phyloP scores from a whole-genome alignment of 352 stramenopile genomes.

The Aphanomyces astaci region DNA sequence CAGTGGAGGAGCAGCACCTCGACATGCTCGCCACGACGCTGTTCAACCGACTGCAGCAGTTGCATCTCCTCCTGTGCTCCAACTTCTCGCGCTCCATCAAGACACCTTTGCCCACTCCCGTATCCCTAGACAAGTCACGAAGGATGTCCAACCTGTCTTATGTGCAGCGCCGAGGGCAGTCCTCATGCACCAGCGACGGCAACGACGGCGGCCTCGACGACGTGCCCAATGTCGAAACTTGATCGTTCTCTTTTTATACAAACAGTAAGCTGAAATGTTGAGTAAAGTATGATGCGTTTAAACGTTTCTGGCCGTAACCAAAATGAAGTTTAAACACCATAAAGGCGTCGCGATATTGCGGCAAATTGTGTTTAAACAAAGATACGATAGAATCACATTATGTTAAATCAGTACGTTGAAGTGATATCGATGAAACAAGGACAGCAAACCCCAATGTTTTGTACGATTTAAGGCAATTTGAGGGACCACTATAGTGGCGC shows the following conservation, averaged over 20 bases:
- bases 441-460: too few relatives aligned
- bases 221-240: neutral
- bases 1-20: neutral
- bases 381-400: too few relatives aligned
- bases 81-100: slow-evolving; percentile 7
- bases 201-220: neutral
- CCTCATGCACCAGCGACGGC: neutral
- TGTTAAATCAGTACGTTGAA: too few relatives aligned
- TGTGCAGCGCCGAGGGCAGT: neutral
- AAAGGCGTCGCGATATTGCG: too few relatives aligned
- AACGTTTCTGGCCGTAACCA: too few relatives aligned
- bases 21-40: neutral
- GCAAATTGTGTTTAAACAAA: too few relatives aligned
- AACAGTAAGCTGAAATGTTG: too few relatives aligned
- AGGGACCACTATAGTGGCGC: neutral
- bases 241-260: too few relatives aligned
- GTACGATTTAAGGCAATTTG: too few relatives aligned
- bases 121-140: neutral
- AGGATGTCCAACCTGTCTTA: neutral
- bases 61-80: neutral
- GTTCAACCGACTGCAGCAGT: neutral
- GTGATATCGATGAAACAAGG: too few relatives aligned
- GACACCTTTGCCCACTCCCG: neutral
- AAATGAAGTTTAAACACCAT: too few relatives aligned
- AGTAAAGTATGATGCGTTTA: too few relatives aligned